Percentiles rank a stretch among this genome's conserved stretches.
Evolutionary conservation across 352 stramenopile genomes (phyloP).

Genomic region (Phytophthora tentaculata): DNA sequence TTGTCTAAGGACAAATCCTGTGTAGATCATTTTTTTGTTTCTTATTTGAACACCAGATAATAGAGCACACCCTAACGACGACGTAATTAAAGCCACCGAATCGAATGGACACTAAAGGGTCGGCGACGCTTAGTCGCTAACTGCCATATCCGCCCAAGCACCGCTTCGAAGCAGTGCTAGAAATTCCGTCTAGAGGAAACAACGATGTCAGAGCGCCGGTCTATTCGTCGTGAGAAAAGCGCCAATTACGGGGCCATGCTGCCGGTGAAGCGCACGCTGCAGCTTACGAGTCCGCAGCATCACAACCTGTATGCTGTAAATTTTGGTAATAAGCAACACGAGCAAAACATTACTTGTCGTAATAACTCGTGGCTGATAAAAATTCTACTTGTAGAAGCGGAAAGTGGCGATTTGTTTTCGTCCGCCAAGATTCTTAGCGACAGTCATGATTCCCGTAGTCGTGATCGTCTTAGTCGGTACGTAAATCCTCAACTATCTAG

Average conservation of each 20-base stretch:
- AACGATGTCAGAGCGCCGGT: constrained; percentile 33
- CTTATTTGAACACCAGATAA: constrained; percentile 30
- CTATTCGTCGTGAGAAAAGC: constrained; percentile 31
- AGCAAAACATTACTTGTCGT: background rate
- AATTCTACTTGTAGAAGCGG: constrained; percentile 22
- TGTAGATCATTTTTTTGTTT: constrained; percentile 22
- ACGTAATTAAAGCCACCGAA: background rate
- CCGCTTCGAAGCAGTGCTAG: constrained; percentile 29
- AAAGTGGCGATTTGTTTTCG: constrained; percentile 34
- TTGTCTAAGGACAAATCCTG: constrained; percentile 26
- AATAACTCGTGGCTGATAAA: background rate
- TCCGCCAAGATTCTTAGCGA: constrained; percentile 32
- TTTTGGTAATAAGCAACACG: constrained; percentile 26
- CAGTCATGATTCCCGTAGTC: constrained; percentile 27
- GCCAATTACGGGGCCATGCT: constrained; percentile 30
- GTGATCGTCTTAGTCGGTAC: constrained; percentile 42
- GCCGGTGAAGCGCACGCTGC: constrained; percentile 34
- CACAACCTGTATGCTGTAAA: constrained; percentile 29
- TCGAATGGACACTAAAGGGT: constrained; percentile 8
- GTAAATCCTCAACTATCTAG: background rate
- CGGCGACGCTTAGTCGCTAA: constrained; percentile 29
- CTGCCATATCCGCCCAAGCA: constrained; percentile 13
- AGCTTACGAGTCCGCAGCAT: constrained; percentile 24
- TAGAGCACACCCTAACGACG: constrained; percentile 28
- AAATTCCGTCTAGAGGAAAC: constrained; percentile 10